A percentile compares a stretch with the other conserved stretches of the same genome.
Conservation (phyloP, 371 early-diverging fungal species). For the Mortierella sp. region DNA sequence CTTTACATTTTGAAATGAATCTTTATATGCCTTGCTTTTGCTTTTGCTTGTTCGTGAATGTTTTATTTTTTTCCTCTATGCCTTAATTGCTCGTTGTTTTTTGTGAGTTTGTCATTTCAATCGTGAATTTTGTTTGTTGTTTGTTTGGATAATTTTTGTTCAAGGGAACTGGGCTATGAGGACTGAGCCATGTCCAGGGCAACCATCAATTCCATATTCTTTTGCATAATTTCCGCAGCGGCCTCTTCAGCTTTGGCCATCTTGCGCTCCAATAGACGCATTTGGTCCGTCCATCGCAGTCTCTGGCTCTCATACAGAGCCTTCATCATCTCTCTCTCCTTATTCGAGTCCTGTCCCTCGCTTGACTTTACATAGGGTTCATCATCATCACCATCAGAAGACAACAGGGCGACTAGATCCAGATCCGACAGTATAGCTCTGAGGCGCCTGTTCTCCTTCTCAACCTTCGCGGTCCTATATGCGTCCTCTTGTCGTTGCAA, state of each 20-base stretch:
- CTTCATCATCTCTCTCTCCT: neutral
- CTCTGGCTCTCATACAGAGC: conserved; percentile 23
- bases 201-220: conserved; percentile 55
- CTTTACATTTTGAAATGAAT: too few relatives aligned
- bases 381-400: conserved; percentile 3
- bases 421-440: conserved; percentile 30
- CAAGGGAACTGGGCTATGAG: neutral
- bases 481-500: conserved; percentile 35
- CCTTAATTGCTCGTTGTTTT: too few relatives aligned
- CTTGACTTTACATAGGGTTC: neutral
- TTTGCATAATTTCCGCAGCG: conserved; percentile 26
- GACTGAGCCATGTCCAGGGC: conserved; percentile 40
- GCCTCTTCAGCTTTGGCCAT: conserved; percentile 41
- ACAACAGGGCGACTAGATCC: conserved; percentile 21
- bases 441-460: conserved; percentile 30
- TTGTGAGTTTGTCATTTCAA: neutral
- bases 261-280: conserved; percentile 31
- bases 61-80: too few relatives aligned
- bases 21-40: too few relatives aligned
- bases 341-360: neutral
- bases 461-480: conserved; percentile 18
- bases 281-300: conserved; percentile 30
- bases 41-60: too few relatives aligned
- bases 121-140: too few relatives aligned
- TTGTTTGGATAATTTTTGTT: too few relatives aligned